A percentile compares a stretch with the other conserved stretches of the same genome.
Evolutionary conservation across 371 early-diverging fungal species (phyloP).

Genomic region (Rhizomucor miehei): DNA sequence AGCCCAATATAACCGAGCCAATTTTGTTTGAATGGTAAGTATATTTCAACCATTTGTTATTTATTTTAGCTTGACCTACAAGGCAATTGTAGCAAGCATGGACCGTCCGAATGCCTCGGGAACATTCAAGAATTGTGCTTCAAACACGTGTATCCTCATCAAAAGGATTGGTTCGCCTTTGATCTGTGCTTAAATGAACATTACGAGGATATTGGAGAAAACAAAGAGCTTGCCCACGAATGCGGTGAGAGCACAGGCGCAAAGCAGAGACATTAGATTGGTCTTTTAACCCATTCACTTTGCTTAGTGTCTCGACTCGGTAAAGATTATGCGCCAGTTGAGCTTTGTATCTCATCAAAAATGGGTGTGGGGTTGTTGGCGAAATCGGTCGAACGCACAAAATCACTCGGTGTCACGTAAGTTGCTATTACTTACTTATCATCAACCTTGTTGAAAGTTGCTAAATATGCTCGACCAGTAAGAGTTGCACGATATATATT

Average conservation of each 20-base stretch:
- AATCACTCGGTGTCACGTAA: conserved; percentile 30
- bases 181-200: conserved; percentile 26
- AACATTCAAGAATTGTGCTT: conserved; percentile 52
- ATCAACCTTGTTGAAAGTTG: neutral
- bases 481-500: conserved; percentile 50
- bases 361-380: conserved; percentile 12
- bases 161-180: conserved; percentile 32
- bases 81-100: conserved; percentile 36
- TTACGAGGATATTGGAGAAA: conserved; percentile 16
- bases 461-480: conserved; percentile 17
- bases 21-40: conserved; percentile 20
- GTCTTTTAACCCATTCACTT: neutral
- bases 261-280: neutral
- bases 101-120: conserved; percentile 44
- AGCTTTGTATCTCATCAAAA: conserved; percentile 8
- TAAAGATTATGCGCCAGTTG: conserved; percentile 14
- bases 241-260: conserved; percentile 18
- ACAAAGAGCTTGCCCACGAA: conserved; percentile 6
- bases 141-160: conserved; percentile 31
- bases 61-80: neutral
- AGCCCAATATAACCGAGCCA: conserved; percentile 12
- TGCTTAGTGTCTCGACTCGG: conserved; percentile 12
- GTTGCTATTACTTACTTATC: conserved; percentile 1
- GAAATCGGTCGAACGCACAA: conserved; percentile 17
- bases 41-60: neutral